Evolutionary conservation across 202 grass and related monocot species (phyloP), one percentile per base, ranked within the genome.

Genomic region (Zizania palustris): DNA sequence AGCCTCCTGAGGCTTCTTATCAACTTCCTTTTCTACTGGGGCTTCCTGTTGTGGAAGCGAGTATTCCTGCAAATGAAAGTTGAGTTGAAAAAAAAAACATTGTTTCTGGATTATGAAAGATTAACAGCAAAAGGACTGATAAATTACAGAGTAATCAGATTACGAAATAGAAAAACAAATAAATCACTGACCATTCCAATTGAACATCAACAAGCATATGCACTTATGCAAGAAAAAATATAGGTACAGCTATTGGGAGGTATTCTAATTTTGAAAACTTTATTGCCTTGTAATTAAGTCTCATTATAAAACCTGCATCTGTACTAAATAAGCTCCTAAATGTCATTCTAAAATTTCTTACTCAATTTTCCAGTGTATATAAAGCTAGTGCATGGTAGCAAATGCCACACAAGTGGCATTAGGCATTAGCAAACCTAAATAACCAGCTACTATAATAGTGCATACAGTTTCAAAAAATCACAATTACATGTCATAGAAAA

Each of bases 41-140:
- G 70, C 74, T 65, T 86, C 80, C 18, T 86, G 63, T 70, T 68
- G 63, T 59, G 83, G 83, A 60, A 89, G 80, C 57, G 90, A 92
- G 55, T 85, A 89, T 67, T 92, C 86, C 90, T 92, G 53, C 73
- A 65, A 45, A 77, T 66, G 43, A 56, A 62, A 59, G 15, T 61
- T 19, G 21, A 58, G 6, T 72, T 56, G 1, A 74, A 34, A 48
- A 73, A 73, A 55, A 9, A 55, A 9, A 45, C 28, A 82, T 6
- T 43, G 0, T 11, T 28, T 55, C 43, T 78, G 16, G 61, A 50
- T 42, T 42, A 37, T 12, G 6, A 82, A 76, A 64, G 64, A 69
- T 40, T 15, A 67, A 78, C 4, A 68, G 8, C 56, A 16, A 11
- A 72, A 46, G 5, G 38, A 44, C 41, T 28, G 44, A 59, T 8